Percentiles rank a stretch among this genome's conserved stretches.
These are phyloP conservation scores for Desmodesmus armatus DNA, from an alignment of 139 green algal species.

Conservation along the genomic window DNA sequence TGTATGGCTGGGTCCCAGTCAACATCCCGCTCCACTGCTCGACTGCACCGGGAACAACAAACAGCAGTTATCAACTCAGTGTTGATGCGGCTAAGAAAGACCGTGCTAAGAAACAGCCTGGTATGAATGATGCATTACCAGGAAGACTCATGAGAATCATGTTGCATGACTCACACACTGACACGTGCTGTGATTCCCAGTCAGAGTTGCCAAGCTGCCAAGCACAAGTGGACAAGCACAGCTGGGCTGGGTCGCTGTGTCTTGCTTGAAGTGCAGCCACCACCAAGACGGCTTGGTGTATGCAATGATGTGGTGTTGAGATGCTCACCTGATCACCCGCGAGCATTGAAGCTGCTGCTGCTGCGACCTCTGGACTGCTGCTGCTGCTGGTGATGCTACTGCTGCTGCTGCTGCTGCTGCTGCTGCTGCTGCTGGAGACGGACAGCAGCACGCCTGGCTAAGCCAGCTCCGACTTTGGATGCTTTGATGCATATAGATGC, in stretches of 20 bases:
- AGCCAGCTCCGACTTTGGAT: not conserved
- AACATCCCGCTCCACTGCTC: constrained; percentile 59
- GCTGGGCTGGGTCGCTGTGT: too few relatives aligned
- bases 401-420: not conserved
- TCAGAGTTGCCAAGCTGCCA: too few relatives aligned
- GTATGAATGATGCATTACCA: not conserved
- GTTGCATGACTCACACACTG: too few relatives aligned
- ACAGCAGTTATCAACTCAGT: too few relatives aligned
- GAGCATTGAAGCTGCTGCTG: not conserved
- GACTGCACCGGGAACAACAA: constrained; percentile 2
- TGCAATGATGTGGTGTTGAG: too few relatives aligned
- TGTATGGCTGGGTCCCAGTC: constrained; percentile 57
- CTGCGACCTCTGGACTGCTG: not conserved
- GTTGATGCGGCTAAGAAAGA: too few relatives aligned
- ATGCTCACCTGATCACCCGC: not conserved
- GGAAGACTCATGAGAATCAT: not conserved
- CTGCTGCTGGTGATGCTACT: not conserved
- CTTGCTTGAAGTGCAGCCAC: too few relatives aligned
- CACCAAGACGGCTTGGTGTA: too few relatives aligned
- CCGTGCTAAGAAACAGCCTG: too few relatives aligned
- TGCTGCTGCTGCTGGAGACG: not conserved
- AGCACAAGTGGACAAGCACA: too few relatives aligned
- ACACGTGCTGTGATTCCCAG: too few relatives aligned
- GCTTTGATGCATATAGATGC: too few relatives aligned
- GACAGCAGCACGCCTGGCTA: not conserved